A percentile compares a stretch with the other conserved stretches of the same genome.
Evolutionary conservation across 2,329 filamentous ascomycete genomes (phyloP).

Genomic region (Fusarium verrucosum): DNA sequence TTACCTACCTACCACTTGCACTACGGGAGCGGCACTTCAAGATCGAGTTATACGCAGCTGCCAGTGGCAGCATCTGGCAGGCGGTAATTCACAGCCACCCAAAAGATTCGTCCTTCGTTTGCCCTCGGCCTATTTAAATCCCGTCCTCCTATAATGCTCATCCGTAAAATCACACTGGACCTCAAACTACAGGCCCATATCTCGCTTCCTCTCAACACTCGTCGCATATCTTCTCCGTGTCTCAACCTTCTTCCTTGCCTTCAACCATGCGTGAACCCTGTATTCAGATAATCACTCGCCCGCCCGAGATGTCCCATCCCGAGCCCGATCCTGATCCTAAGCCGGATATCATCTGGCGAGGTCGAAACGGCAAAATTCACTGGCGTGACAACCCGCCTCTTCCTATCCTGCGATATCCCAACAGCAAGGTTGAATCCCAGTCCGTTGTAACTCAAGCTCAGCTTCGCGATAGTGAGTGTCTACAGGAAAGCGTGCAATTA

Average conservation of each 20-base stretch:
- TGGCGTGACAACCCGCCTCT: background rate
- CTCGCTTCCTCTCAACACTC: background rate
- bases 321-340: background rate
- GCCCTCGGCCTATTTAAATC: no score
- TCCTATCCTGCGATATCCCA: background rate
- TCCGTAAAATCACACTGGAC: no score
- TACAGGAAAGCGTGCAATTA: background rate
- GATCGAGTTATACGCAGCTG: background rate
- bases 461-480: background rate
- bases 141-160: background rate
- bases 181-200: no score
- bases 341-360: background rate
- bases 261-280: background rate
- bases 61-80: background rate
- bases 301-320: background rate
- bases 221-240: background rate
- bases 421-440: background rate
- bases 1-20: no score
- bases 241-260: fast-evolving
- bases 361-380: background rate
- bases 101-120: background rate
- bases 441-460: background rate
- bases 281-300: background rate
- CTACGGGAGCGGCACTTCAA: background rate
- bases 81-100: background rate